phyloP scores from a whole-genome alignment of 1,284 basidiomycete species.

The Marasmius fiardii region DNA sequence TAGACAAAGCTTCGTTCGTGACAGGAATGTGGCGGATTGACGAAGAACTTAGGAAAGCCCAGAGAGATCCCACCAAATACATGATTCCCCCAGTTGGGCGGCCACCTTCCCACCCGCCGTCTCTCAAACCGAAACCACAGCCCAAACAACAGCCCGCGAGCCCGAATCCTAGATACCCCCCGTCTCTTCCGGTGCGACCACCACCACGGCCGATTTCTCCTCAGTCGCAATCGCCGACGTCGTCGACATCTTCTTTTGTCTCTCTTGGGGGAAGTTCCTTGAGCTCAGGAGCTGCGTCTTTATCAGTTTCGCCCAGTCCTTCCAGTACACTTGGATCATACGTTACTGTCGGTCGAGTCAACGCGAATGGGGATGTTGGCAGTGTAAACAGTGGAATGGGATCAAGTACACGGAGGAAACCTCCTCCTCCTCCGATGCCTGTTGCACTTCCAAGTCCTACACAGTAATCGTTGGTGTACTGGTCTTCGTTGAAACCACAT shows the following conservation, averaged over 20 bases:
- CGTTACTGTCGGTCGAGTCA: constrained; percentile 1
- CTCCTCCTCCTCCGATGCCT: neutral
- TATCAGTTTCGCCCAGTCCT: neutral
- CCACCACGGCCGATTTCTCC: neutral
- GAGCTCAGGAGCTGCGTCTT: neutral
- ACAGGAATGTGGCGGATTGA: constrained; percentile 84
- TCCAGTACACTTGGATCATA: neutral
- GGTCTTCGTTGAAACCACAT: neutral
- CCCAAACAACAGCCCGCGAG: neutral
- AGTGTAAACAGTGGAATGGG: too few relatives aligned
- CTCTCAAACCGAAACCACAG: neutral
- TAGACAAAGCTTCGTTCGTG: constrained; percentile 65
- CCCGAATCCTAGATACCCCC: neutral
- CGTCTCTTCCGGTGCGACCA: neutral
- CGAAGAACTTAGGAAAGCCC: constrained; percentile 69
- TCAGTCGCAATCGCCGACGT: neutral
- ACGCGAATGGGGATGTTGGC: neutral
- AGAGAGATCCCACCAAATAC: constrained; percentile 32
- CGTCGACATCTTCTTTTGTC: neutral
- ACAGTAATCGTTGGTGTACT: neutral
- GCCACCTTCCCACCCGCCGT: neutral
- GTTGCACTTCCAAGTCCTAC: neutral
- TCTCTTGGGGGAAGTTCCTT: neutral
- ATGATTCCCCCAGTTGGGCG: neutral
- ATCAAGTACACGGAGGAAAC: neutral